Base-by-base conservation (phyloP, 2,329 filamentous ascomycete genomes). In the Aspergillus sp. region DNA sequence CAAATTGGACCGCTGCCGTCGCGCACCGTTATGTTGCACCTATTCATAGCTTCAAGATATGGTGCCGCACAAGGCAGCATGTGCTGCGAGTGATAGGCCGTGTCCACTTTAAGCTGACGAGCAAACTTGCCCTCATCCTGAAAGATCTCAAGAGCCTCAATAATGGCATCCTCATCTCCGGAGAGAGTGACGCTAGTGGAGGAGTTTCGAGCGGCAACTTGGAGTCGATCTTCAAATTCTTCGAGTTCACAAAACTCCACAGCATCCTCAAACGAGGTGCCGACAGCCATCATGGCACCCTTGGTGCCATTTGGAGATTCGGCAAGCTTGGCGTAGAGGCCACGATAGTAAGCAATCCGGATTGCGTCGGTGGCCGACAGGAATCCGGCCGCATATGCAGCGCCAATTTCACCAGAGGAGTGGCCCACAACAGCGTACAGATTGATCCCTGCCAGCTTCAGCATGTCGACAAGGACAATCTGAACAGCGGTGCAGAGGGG, bases 331-430 rank as follows among this genome's bases (percentile, higher is more conserved):
- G 64, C 57, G 45, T 63, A 57, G 1, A 72, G 48, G 0, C 76
- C 76, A 3, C 77, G 71, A 50, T 73, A 73, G 58, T 76, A 79
- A 0, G 76, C 74, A 19, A 71, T 63, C 0, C 60, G 56, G 7
- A 79, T 74, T 4, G 77, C 76, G 11, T 74, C 71, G 10, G 14
- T 6, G 20, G 44, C 50, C 10, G 24, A 41, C 1, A 55, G 30
- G 5, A 51, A 48, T 35, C 35, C 35, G 10, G 53, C 53, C 9
- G 50, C 75, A 54, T 79, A 81, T 0, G 74, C 77, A 0, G 75
- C 75, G 2, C 59, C 76, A n/a, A 79, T 79, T 56, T 80, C 78
- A 10, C 78, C 78, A 1, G 72, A 75, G 0, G 75, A 78, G 60
- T 80, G 78, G 7, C 78, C 77, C 3, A 77, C 67, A 1, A 75